Evolutionary conservation across 495 filamentous ascomycete species (phyloP).

Genomic region (Xylaria castorea): DNA sequence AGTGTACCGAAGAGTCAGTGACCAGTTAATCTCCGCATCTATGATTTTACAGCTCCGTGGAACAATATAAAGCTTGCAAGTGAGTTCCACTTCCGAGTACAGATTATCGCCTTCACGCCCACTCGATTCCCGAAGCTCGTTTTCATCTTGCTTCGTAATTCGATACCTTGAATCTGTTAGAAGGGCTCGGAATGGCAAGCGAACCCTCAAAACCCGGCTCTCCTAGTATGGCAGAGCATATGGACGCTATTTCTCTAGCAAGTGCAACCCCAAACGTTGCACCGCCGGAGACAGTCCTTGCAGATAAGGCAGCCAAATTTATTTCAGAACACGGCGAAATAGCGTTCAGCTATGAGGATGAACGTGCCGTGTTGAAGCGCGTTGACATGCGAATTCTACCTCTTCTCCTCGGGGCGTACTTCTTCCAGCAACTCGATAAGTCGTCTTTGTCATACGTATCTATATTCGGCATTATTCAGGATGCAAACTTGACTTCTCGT

Average conservation of each 20-base stretch:
- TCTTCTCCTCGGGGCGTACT: conserved; percentile 59
- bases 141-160: background rate
- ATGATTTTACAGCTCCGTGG: background rate
- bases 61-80: background rate
- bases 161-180: background rate
- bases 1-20: background rate
- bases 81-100: background rate
- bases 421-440: conserved; percentile 63
- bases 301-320: conserved; percentile 52
- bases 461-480: conserved; percentile 60
- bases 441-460: conserved; percentile 58
- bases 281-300: conserved; percentile 26
- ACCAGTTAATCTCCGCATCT: conserved; percentile 10
- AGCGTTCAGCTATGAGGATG: conserved; percentile 48
- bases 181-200: conserved; percentile 28
- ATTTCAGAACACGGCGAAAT: conserved; percentile 48
- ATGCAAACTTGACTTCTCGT: conserved; percentile 53
- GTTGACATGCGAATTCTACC: conserved; percentile 58
- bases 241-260: conserved; percentile 38
- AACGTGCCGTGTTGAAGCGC: conserved; percentile 46
- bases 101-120: background rate
- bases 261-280: conserved; percentile 28
- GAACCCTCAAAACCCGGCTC: conserved; percentile 20
- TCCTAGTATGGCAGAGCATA: conserved; percentile 25
- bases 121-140: background rate